Base-by-base conservation (phyloP, 805 yeast genomes). In the Dipodascopsis tothii region DNA sequence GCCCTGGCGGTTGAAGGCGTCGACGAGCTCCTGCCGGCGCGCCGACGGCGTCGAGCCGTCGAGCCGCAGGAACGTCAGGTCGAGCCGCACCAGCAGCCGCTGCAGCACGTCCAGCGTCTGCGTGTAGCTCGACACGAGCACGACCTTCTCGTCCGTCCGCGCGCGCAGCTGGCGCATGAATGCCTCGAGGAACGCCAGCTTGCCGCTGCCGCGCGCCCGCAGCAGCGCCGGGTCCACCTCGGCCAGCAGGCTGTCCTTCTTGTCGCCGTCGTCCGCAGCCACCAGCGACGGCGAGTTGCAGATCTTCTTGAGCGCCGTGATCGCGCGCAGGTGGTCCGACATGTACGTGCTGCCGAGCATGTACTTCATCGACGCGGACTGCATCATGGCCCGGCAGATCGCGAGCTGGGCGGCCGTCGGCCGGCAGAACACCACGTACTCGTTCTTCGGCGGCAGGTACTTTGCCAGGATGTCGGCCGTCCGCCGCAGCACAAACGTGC, bases 71-170 rank as follows among this genome's bases (percentile, higher is more conserved):
- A 70, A 81, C 1, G 74, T 57, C 49, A 80, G 55, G 36, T 73
- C 70, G 21, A 74, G 57, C 9, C 74, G 70, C 4, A 61, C 61
- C 35, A 87, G 57, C 2, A 81, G 53, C 3, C 64, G 61, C 57
- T 85, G 86, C 16, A 88, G 63, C 3, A 92, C 62, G 58, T 90
- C 95, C 27, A 90, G 68, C 0, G 95, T 86, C 56, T 84, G 81
- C 0, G 96, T 90, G 50, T 79, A 88, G 50, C 90, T 86, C 0
- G 96, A 87, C 1, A 88, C 83, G 21, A 90, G 62, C 1, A 90
- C 96, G 2, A 81, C 77, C 59, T 88, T 90, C 57, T 90, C 96
- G 4, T 70, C 65, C 0, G 71, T 61, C 3, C 57, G 52, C 2
- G 55, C 46, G 21, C 61, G 60, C 2, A 85, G 69, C 35, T 73